Evolutionary conservation across 1,284 basidiomycete species (phyloP).

Genomic region (Leccinum subfulvum): DNA sequence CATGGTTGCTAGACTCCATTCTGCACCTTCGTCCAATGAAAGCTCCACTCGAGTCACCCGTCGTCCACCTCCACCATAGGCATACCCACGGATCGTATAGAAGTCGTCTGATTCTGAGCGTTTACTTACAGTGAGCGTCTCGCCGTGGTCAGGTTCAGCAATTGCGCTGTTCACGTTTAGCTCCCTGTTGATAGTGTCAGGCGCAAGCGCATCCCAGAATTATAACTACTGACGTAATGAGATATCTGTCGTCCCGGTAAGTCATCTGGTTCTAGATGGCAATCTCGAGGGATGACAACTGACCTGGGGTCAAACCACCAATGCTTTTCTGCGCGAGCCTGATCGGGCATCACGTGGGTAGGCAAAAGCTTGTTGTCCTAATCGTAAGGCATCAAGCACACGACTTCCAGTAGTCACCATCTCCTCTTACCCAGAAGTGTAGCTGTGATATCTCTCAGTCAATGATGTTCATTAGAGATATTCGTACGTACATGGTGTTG

Average conservation of each 20-base stretch:
- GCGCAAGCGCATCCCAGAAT: neutral
- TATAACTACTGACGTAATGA: slow-evolving; percentile 38
- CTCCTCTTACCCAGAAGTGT: slow-evolving; percentile 34
- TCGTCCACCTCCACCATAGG: slow-evolving; percentile 66
- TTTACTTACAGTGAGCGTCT: slow-evolving; percentile 36
- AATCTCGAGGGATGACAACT: slow-evolving; percentile 1
- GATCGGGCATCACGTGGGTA: slow-evolving; percentile 52
- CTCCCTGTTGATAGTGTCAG: slow-evolving; percentile 40
- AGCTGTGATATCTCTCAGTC: slow-evolving; percentile 18
- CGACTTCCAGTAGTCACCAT: neutral
- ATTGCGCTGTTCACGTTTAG: slow-evolving; percentile 65
- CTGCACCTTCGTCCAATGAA: slow-evolving; percentile 56
- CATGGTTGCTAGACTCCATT: slow-evolving; percentile 54
- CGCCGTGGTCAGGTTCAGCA: slow-evolving; percentile 57
- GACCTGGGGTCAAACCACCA: slow-evolving; percentile 68
- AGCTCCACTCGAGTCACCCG: slow-evolving; percentile 61
- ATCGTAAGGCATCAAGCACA: slow-evolving; percentile 7
- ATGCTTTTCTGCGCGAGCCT: slow-evolving; percentile 51
- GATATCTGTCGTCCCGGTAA: slow-evolving; percentile 34
- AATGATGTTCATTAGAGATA: neutral
- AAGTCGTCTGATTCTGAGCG: slow-evolving; percentile 3
- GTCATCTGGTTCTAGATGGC: neutral
- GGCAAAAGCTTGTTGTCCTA: slow-evolving; percentile 68
- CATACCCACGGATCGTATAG: slow-evolving; percentile 56
- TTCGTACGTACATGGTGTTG: slow-evolving; percentile 48